Evolutionary conservation across 2,329 filamentous ascomycete species (phyloP).

Genomic region (Diaporthe ampelina): DNA sequence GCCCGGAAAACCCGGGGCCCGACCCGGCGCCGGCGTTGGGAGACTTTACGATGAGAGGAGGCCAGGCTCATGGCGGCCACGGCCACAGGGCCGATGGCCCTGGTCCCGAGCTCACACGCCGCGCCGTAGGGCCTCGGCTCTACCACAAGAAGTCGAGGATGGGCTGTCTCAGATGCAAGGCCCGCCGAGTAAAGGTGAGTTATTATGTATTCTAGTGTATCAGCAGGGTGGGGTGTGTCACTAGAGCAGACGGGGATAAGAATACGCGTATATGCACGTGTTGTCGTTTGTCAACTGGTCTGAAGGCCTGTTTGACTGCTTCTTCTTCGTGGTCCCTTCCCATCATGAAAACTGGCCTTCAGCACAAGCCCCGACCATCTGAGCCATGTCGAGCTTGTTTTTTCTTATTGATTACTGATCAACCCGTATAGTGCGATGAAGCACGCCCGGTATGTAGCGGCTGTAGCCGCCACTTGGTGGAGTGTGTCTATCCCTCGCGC

Average conservation of each 20-base stretch:
- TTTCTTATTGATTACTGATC: background rate
- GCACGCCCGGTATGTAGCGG: slow-evolving; percentile 45
- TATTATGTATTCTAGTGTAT: background rate
- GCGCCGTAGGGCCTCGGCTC: slow-evolving; percentile 44
- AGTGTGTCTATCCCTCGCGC: slow-evolving; percentile 44
- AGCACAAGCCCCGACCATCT: background rate
- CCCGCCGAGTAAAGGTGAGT: slow-evolving; percentile 50
- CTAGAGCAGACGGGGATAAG: background rate
- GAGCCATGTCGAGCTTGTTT: background rate
- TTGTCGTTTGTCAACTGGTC: background rate
- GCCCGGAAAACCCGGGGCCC: background rate
- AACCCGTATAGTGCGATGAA: slow-evolving; percentile 45
- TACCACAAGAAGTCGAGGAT: slow-evolving; percentile 51
- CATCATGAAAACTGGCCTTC: too few relatives aligned
- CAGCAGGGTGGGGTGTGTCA: background rate
- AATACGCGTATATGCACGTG: slow-evolving; percentile 5
- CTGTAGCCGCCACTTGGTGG: slow-evolving; percentile 46
- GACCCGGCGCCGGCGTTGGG: slow-evolving; percentile 5
- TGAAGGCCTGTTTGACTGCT: background rate
- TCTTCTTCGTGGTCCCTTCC: background rate
- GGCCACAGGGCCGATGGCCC: background rate
- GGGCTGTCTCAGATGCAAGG: slow-evolving; percentile 50
- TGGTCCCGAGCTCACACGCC: slow-evolving; percentile 22
- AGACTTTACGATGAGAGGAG: slow-evolving; percentile 24
- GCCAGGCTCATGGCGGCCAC: background rate